phyloP scores from a whole-genome alignment of 768 basidiomycete species.

The Lactarius trivialis region DNA sequence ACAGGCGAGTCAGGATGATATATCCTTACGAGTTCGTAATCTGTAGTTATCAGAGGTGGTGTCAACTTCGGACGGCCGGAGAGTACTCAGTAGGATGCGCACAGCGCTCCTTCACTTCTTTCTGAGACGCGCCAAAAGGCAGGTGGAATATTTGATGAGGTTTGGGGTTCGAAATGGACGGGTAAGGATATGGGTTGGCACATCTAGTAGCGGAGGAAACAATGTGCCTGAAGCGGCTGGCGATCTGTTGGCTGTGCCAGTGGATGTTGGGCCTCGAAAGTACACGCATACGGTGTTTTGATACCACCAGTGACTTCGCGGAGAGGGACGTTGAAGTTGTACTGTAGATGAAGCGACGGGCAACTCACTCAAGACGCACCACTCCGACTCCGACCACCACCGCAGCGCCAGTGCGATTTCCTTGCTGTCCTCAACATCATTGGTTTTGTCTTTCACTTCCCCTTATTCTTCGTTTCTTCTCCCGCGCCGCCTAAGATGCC shows the following conservation, averaged over 20 bases:
- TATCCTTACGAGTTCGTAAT: slow-evolving; percentile 72
- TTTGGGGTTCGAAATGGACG: slow-evolving; percentile 30
- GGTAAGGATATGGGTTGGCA: slow-evolving; percentile 33
- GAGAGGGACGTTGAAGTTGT: no score
- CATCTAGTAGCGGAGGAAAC: slow-evolving; percentile 21
- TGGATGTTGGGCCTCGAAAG: not conserved
- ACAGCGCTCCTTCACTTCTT: slow-evolving; percentile 37
- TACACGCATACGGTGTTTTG: not conserved
- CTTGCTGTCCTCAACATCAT: no score
- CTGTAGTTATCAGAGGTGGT: slow-evolving; percentile 32
- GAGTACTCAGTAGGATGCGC: slow-evolving; percentile 20
- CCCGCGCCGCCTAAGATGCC: no score
- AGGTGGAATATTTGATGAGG: slow-evolving; percentile 39
- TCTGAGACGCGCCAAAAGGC: slow-evolving; percentile 29
- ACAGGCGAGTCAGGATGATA: slow-evolving; percentile 69
- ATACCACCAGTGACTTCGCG: no score
- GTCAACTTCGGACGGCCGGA: slow-evolving; percentile 14
- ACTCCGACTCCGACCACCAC: no score
- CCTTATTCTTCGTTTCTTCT: no score
- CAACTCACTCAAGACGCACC: no score
- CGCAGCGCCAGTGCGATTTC: no score
- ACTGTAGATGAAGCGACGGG: no score
- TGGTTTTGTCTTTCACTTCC: no score
- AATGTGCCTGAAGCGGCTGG: not conserved
- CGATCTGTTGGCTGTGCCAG: not conserved